phyloP scores from a whole-genome alignment of 2,329 filamentous ascomycete genomes.

The Zymoseptoria tritici region DNA sequence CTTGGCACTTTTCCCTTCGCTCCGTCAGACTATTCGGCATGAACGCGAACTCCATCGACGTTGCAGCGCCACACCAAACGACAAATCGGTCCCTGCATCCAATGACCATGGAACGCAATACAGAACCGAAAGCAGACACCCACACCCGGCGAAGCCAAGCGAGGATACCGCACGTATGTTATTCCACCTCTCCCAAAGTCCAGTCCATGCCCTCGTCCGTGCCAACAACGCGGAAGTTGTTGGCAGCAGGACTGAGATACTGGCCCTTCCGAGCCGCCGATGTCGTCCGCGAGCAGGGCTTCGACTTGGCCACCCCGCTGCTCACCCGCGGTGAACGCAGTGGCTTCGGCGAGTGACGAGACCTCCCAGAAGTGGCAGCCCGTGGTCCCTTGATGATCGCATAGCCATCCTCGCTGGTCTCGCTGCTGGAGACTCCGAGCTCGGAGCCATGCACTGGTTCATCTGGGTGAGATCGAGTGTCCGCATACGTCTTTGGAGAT shows the following conservation, averaged over 20 bases:
- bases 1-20: too few relatives aligned
- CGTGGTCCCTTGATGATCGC: conserved; percentile 11
- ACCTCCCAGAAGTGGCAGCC: background rate
- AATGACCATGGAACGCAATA: too few relatives aligned
- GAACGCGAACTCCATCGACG: too few relatives aligned
- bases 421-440: conserved; percentile 3
- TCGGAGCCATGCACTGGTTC: background rate
- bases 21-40: too few relatives aligned
- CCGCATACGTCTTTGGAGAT: background rate
- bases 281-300: background rate
- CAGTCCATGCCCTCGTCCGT: background rate
- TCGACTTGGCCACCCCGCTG: background rate
- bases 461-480: conserved; percentile 1
- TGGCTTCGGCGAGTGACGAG: background rate
- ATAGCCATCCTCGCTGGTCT: conserved; percentile 14
- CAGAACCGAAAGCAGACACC: too few relatives aligned
- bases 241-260: background rate
- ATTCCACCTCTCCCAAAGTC: background rate
- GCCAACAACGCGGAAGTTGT: background rate
- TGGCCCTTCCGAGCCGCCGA: background rate
- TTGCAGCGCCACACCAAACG: too few relatives aligned
- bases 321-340: background rate
- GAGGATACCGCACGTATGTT: background rate
- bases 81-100: too few relatives aligned
- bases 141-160: background rate